A percentile compares a stretch with the other conserved stretches of the same genome.
phyloP scores from a whole-genome alignment of 2,329 filamentous ascomycete species.

The Aquanectria penicillioides region DNA sequence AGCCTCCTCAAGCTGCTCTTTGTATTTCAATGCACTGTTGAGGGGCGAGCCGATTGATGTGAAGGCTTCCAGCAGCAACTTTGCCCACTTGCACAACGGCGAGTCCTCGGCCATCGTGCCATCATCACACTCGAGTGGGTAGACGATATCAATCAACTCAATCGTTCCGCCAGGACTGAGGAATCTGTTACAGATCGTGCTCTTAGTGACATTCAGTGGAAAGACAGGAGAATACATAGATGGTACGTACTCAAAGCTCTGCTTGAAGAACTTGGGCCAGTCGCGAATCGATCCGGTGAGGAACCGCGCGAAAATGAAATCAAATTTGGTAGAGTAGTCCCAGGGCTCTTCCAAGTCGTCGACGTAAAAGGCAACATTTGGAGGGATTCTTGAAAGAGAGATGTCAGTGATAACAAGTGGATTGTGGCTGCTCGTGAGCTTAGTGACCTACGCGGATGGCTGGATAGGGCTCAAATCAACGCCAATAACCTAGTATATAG shows the following conservation, averaged over 20 bases:
- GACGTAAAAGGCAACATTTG: slow-evolving; percentile 23
- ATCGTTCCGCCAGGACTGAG: slow-evolving; percentile 15
- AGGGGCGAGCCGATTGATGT: neutral
- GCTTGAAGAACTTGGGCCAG: slow-evolving; percentile 28
- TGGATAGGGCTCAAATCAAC: slow-evolving; percentile 29
- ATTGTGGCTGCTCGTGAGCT: accelerated
- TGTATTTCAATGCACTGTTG: slow-evolving; percentile 17
- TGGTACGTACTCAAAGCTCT: slow-evolving; percentile 14
- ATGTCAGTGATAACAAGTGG: neutral
- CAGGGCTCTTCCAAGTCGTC: slow-evolving; percentile 24
- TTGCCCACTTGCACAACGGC: slow-evolving; percentile 15
- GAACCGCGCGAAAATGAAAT: slow-evolving; percentile 28
- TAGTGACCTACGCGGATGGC: slow-evolving; percentile 7
- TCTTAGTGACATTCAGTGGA: neutral
- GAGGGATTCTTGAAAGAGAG: slow-evolving; percentile 13
- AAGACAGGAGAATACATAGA: neutral
- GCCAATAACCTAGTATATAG: slow-evolving; percentile 14
- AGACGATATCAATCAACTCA: slow-evolving; percentile 28
- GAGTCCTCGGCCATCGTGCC: neutral
- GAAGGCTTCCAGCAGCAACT: slow-evolving; percentile 5
- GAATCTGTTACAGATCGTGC: neutral
- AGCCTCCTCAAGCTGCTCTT: slow-evolving; percentile 17
- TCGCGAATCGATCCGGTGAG: slow-evolving; percentile 22
- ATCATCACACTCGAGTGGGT: slow-evolving; percentile 22
- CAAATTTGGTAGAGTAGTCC: slow-evolving; percentile 22